Base-by-base conservation (phyloP, 139 green algal genomes). In the Asterochloris erici region DNA sequence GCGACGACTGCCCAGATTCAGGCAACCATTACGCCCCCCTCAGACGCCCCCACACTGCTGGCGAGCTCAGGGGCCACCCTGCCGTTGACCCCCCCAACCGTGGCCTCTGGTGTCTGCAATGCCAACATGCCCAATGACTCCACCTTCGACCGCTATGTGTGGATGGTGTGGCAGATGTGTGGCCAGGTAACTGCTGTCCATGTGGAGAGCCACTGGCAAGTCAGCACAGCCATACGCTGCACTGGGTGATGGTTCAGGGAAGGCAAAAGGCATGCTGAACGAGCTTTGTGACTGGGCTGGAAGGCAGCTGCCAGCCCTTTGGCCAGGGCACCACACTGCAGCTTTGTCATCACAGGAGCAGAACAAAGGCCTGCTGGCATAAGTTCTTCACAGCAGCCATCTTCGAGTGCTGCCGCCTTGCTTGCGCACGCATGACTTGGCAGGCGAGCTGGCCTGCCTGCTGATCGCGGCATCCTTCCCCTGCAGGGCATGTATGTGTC, bases 401-500 rank as follows among this genome's bases (percentile, higher is more conserved):
- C 38, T 54, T 54, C 38, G 6, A 10, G 15, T 77, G 71, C 15
- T 29, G n/a, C 23, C 9, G 71, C 71, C 71, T 26, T 54, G 38
- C 38, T 10, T 54, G 38, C 38, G 6, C 4, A 54, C 38, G 2
- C 4, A 54, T 54, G 38, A 54, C 38, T 54, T 54, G 2, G 38
- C 38, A 54, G 38, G 38, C 38, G 6, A 2, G 38, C 38, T 6
- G 38, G 38, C 38, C 38, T 54, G 38, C 38, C 29, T 29, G 15
- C 71, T 77, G 71, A 77, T 4, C 24, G 2, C 4, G 71, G 19
- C 71, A 77, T 47, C 15, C 29, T 79, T 21, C 38, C 38, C 0
- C 71, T 83, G 73, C 74, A 85, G 81, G 81, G 81, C 14, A 77
- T 85, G 11, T 85, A 85, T 77, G 81, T 85, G 60, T 80, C 66